Base-by-base conservation (phyloP, 176 grass and related monocot genomes). In the Ensete glaucum region DNA sequence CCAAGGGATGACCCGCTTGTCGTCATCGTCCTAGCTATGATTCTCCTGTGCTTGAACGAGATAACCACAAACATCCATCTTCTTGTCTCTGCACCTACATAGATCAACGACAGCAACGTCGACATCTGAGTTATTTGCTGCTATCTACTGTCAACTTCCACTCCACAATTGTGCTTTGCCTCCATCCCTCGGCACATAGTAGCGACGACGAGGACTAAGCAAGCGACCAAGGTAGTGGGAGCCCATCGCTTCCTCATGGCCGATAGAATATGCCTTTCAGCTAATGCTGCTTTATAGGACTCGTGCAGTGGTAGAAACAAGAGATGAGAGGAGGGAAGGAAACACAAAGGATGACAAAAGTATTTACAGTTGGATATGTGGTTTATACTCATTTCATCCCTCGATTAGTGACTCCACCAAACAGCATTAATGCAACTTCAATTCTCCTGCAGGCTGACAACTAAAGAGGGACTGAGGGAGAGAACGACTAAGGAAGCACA, bases 1-100 rank as follows among this genome's bases (percentile, higher is more conserved):
- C 85, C 88, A 72, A 14, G 88, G 88, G 59, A 90, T 85, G 67
- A 85, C 82, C 9, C 88, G 62, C 85, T 75, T 87, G 76, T 87
- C 88, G 24, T 74, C 69, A 62, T 85, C 85, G 6, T 82, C 55
- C 22, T 77, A 67, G n/a, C 52, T 53, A 53, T 15, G 75, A 17
- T 55, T 52, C n/a, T 73, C 26, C 50, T 9, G 20, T 7, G 49
- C n/a, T n/a, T 52, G 52, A 23, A 11, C 22, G 2, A 55, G 15
- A 15, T 15, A 17, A 59, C 17, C 16, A 8, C 56, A 19, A 8
- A 7, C 7, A 6, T 59, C 16, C 6, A 19, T n/a, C 56, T 59
- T 59, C 56, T 59, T 59, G 7, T 19, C 29, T 34, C 29, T 4
- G 29, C 29, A 34, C 29, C 2, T 34, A 34, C 29, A 3, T 34